Evolutionary conservation across 495 filamentous ascomycete genomes (phyloP).

Genomic region (Trypethelium eluteriae): DNA sequence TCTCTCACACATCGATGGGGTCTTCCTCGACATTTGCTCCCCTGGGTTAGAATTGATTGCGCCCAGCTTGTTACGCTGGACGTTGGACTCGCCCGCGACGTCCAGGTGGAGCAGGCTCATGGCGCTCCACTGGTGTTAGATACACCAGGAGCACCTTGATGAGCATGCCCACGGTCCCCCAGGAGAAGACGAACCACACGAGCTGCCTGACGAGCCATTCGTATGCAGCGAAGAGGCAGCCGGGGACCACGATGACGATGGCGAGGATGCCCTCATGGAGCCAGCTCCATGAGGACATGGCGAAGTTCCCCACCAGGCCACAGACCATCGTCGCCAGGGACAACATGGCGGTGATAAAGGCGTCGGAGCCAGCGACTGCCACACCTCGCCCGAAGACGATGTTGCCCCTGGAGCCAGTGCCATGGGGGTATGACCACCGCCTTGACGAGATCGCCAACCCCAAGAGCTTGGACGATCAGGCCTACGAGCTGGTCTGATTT

Average conservation of each 20-base stretch:
- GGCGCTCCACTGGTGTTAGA: neutral
- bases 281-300: neutral
- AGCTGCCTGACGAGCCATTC: neutral
- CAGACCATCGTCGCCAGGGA: neutral
- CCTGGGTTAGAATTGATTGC: too few relatives aligned
- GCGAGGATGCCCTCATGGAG: constrained; percentile 3
- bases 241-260: neutral
- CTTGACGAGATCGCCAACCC: neutral
- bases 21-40: neutral
- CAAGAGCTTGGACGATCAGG: neutral
- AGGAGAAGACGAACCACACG: neutral
- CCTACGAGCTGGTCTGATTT: neutral
- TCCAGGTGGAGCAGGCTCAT: neutral
- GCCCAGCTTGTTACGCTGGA: too few relatives aligned
- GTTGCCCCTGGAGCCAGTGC: neutral
- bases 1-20: neutral
- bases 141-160: neutral
- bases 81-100: too few relatives aligned
- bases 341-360: constrained; percentile 4
- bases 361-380: neutral
- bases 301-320: neutral
- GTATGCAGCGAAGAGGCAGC: neutral
- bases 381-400: neutral
- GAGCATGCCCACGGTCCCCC: neutral
- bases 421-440: neutral